A percentile compares a stretch with the other conserved stretches of the same genome.
Evolutionary conservation across 345 rosid species (phyloP).

Genomic region (Cardamine resedifolia): DNA sequence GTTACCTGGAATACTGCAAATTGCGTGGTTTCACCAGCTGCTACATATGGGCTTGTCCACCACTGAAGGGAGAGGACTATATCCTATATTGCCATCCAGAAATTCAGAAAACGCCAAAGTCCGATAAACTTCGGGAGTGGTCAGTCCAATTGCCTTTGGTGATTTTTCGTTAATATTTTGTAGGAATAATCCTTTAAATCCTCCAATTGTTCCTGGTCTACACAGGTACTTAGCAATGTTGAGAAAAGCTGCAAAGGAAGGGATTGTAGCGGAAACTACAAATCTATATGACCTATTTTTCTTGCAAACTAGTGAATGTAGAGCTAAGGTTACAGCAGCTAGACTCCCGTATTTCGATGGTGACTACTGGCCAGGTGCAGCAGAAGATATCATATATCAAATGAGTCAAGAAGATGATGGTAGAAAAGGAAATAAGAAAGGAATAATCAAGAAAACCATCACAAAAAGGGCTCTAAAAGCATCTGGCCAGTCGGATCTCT

Average conservation of each 20-base stretch:
- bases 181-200: neutral
- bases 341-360: constrained; percentile 99
- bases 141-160: constrained; percentile 46
- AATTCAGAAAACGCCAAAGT: constrained; percentile 98
- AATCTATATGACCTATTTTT: constrained; percentile 95
- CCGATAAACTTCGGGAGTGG: constrained; percentile 99
- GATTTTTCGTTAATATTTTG: neutral
- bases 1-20: constrained; percentile 98
- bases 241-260: constrained; percentile 83
- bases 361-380: constrained; percentile 99
- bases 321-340: constrained; percentile 93
- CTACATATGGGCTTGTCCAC: constrained; percentile 99
- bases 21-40: constrained; percentile 97
- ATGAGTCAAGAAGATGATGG: constrained; percentile 95
- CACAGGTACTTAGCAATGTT: constrained; percentile 91
- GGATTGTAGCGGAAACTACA: constrained; percentile 75
- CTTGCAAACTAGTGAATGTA: constrained; percentile 75
- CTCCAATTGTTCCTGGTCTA: constrained; percentile 30
- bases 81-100: constrained; percentile 98
- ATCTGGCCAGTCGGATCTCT: constrained; percentile 90
- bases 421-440: constrained; percentile 85
- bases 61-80: constrained; percentile 98
- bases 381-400: constrained; percentile 90
- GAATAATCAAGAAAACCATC: constrained; percentile 73
- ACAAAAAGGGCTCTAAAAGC: constrained; percentile 98